Conservation (phyloP, 2,329 filamentous ascomycete genomes). For the Colletotrichum sp. region DNA sequence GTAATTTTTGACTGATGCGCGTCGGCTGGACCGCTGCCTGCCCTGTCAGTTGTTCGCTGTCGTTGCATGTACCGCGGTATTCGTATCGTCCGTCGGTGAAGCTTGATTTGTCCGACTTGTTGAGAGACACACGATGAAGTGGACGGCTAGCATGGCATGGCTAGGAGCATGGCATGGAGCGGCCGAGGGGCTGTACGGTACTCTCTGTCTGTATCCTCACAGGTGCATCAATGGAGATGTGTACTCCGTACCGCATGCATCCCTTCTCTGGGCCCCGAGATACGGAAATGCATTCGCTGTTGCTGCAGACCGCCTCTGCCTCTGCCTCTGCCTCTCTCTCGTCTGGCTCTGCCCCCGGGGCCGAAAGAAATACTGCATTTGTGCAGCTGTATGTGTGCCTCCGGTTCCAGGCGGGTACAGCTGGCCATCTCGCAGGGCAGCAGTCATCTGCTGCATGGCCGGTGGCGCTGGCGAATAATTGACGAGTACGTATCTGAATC, state of each 20-base stretch:
- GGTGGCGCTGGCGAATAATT: slow-evolving; percentile 1
- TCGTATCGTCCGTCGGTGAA: slow-evolving; percentile 1
- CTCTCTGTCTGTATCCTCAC: neutral
- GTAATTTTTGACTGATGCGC: neutral
- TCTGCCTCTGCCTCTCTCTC: neutral
- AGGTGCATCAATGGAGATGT: neutral
- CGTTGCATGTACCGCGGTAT: neutral
- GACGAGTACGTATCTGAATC: neutral
- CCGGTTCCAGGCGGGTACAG: neutral
- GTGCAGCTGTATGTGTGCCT: neutral
- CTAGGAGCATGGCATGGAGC: neutral
- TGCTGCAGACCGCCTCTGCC: neutral
- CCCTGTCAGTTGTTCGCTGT: neutral
- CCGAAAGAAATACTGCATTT: neutral
- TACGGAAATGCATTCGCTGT: neutral
- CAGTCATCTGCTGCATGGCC: neutral
- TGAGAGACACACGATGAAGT: slow-evolving; percentile 1
- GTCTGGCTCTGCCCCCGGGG: neutral
- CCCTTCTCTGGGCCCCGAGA: neutral
- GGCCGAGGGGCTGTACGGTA: neutral
- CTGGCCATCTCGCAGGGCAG: neutral
- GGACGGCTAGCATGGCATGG: neutral
- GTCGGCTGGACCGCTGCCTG: neutral
- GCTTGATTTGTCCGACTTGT: slow-evolving; percentile 14
- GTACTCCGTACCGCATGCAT: neutral